phyloP scores from a whole-genome alignment of 1,284 basidiomycete genomes.

The Golubevia pallescens region DNA sequence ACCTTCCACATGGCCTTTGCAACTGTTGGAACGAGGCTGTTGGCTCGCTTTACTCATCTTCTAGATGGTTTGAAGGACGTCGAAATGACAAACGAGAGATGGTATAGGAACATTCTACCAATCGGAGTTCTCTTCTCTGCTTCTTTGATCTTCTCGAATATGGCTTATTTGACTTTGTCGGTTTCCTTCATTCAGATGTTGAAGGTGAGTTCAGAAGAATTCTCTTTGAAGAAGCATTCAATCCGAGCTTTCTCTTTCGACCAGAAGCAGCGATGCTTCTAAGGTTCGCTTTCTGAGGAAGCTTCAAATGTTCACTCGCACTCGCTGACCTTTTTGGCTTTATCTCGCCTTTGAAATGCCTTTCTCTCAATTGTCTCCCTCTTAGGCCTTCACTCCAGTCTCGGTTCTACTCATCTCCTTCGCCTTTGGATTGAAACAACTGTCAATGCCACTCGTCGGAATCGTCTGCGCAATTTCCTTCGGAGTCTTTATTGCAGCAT shows the following conservation, averaged over 20 bases:
- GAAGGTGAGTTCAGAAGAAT: conserved; percentile 70
- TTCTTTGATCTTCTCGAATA: conserved; percentile 89
- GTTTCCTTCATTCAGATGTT: conserved; percentile 98
- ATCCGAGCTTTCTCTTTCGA: background rate
- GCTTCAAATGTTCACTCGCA: conserved; percentile 27
- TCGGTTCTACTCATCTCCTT: conserved; percentile 95
- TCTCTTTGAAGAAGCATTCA: background rate
- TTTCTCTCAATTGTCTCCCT: background rate
- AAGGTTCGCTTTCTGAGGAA: conserved; percentile 59
- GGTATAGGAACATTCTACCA: conserved; percentile 80
- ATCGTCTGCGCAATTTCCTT: conserved; percentile 91
- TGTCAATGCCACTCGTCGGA: conserved; percentile 77
- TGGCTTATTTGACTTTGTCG: conserved; percentile 87
- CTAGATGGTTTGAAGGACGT: conserved; percentile 84
- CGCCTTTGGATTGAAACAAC: conserved; percentile 84
- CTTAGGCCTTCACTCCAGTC: conserved; percentile 90
- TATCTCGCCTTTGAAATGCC: conserved; percentile 3
- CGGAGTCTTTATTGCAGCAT: conserved; percentile 75
- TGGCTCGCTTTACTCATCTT: conserved; percentile 84
- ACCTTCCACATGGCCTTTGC: conserved; percentile 67
- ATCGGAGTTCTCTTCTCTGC: conserved; percentile 91
- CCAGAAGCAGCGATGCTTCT: background rate
- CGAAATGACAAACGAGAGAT: conserved; percentile 72
- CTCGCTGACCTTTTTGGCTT: conserved; percentile 33
- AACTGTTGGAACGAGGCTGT: conserved; percentile 85